Percentiles rank a stretch among this genome's conserved stretches.
These are phyloP conservation scores for Scortechinia acanthostroma DNA, from an alignment of 2,329 filamentous ascomycete genomes.

Conservation along the genomic window DNA sequence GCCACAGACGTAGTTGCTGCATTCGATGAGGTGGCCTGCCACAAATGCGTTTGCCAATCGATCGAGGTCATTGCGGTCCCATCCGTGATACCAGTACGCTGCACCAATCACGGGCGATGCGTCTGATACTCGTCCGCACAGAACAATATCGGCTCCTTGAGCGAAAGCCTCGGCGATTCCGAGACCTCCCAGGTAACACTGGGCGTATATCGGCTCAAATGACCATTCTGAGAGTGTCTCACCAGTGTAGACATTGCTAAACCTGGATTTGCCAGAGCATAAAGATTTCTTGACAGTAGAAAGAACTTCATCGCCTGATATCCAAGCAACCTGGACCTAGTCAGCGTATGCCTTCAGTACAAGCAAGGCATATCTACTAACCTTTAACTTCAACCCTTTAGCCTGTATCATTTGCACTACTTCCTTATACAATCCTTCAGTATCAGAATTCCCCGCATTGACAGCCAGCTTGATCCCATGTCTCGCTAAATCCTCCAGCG, in stretches of 20 bases:
- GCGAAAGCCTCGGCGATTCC: constrained; percentile 33
- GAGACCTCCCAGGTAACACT: constrained; percentile 36
- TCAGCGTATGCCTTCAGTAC: constrained; percentile 4
- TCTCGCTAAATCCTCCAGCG: constrained; percentile 24
- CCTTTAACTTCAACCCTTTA: background rate
- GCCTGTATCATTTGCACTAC: constrained; percentile 12
- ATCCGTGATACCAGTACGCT: constrained; percentile 46
- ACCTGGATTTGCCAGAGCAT: constrained; percentile 16
- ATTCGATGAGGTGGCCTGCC: constrained; percentile 45
- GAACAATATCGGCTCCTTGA: constrained; percentile 34
- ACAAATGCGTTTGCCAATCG: constrained; percentile 38
- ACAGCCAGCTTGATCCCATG: constrained; percentile 31
- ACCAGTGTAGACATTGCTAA: constrained; percentile 13
- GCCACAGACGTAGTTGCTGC: constrained; percentile 42
- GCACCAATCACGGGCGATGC: constrained; percentile 45
- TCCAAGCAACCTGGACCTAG: constrained; percentile 28
- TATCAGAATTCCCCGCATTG: constrained; percentile 32
- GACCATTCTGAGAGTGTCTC: constrained; percentile 19
- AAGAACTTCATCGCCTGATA: constrained; percentile 34
- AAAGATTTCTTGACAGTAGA: constrained; percentile 18
- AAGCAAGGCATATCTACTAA: background rate
- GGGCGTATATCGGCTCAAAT: constrained; percentile 2
- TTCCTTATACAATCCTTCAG: constrained; percentile 24
- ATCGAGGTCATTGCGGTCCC: constrained; percentile 36
- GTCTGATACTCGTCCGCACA: constrained; percentile 38